Conservation (phyloP, 164 flowering plant species). For the Protea cynaroides region DNA sequence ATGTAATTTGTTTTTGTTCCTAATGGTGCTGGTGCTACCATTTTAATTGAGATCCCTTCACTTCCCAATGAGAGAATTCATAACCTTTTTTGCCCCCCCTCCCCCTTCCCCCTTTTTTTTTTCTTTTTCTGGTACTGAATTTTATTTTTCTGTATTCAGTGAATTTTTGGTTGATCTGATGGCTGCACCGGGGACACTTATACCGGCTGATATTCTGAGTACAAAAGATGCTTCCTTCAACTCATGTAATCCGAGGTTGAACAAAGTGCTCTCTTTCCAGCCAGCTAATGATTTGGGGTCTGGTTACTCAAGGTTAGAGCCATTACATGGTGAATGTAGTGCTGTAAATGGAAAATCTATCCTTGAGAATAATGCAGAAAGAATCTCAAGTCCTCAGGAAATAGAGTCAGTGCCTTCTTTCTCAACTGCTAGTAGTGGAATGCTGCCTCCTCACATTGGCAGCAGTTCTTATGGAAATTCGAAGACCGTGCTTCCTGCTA, state of each 20-base stretch:
- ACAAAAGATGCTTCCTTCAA: constrained; percentile 46
- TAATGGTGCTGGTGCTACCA: no score
- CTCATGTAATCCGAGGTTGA: constrained; percentile 34
- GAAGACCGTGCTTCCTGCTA: constrained; percentile 19
- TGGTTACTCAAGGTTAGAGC: constrained; percentile 24
- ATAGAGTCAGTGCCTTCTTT: constrained; percentile 28
- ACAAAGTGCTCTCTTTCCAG: constrained; percentile 27
- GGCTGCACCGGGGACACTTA: constrained; percentile 96
- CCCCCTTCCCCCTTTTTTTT: no score
- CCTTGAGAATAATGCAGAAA: constrained; percentile 19
- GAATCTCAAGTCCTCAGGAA: constrained; percentile 28
- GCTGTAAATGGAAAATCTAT: constrained; percentile 29
- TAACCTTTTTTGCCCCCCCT: neutral
- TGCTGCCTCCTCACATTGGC: constrained; percentile 11
- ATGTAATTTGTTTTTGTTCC: no score
- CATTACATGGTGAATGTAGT: constrained; percentile 20
- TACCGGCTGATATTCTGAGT: constrained; percentile 81
- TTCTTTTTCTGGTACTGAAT: constrained; percentile 20
- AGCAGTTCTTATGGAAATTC: constrained; percentile 38
- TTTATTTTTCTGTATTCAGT: constrained; percentile 40
- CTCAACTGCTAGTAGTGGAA: constrained; percentile 28
- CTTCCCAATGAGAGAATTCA: neutral
- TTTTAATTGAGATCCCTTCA: neutral
- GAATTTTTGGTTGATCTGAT: constrained; percentile 98
- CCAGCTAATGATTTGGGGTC: constrained; percentile 28